These are phyloP conservation scores for Colletotrichum graminicola DNA, from an alignment of 2,329 filamentous ascomycete species.

Conservation along the genomic window DNA sequence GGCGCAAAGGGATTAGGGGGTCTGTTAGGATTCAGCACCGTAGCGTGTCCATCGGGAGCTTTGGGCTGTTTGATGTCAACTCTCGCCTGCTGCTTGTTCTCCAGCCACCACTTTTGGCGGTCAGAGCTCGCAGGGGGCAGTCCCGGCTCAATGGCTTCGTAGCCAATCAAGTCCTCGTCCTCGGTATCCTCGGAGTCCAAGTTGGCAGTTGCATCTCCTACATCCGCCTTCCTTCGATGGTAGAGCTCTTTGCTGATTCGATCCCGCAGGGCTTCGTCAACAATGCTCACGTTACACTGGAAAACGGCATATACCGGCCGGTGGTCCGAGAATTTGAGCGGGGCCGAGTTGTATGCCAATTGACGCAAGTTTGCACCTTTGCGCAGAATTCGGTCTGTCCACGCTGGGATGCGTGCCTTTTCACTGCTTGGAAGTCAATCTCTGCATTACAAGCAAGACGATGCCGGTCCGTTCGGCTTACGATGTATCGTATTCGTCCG, in stretches of 20 bases:
- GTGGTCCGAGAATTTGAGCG: conserved; percentile 92
- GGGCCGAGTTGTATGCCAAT: conserved; percentile 83
- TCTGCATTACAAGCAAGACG: not conserved
- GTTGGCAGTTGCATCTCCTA: conserved; percentile 73
- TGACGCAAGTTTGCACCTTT: conserved; percentile 89
- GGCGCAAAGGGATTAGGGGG: conserved; percentile 85
- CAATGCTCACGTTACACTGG: conserved; percentile 82
- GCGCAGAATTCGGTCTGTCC: conserved; percentile 93
- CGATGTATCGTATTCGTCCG: conserved; percentile 92
- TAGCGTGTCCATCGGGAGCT: conserved; percentile 61
- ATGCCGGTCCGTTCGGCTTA: conserved; percentile 55
- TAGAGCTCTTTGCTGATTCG: conserved; percentile 82
- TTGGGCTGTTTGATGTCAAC: conserved; percentile 77
- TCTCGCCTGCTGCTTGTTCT: conserved; percentile 79
- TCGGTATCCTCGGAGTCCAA: conserved; percentile 70
- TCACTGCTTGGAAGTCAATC: conserved; percentile 68
- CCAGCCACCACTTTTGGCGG: conserved; percentile 77
- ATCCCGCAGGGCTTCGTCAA: conserved; percentile 81
- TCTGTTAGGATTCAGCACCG: conserved; percentile 78
- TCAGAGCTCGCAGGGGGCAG: conserved; percentile 77
- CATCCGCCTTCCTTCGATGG: conserved; percentile 72
- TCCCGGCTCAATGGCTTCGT: conserved; percentile 85
- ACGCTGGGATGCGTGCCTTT: conserved; percentile 94
- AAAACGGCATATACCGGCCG: conserved; percentile 95
- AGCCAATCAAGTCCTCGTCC: conserved; percentile 84